Evolutionary conservation across 1,284 basidiomycete genomes (phyloP), one percentile per base, ranked within the genome.

Genomic region (Athelia psychrophila): DNA sequence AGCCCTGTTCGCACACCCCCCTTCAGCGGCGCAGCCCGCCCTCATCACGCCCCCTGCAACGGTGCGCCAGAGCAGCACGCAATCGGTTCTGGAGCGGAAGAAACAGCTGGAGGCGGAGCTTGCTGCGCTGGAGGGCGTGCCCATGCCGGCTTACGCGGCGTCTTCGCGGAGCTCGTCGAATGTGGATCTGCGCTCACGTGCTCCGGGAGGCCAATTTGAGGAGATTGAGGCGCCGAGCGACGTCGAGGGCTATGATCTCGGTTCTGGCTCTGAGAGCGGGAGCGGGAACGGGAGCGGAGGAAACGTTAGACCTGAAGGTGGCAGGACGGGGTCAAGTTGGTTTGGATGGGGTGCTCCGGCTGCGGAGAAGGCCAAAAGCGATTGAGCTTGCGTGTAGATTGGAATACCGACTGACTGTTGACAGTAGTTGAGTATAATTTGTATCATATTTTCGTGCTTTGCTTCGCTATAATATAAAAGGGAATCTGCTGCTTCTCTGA

Each of bases 211-310:
- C 1, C 70, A 66, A 57, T 83, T 83, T 55, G 86, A 87, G 60
- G 84, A 87, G 67, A 75, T 83, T 2, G 81, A 84, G 54, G 79
- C 83, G 22, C 80, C 79, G 38, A 84, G 80, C 53, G 86, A 88
- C 56, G 76, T 73, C 24, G 86, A 88, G 56, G 81, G 79, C 2
- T 81, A 84, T 55, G 76, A 78, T 47, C 67, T 68, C 2, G 61
- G 60, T 6, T 22, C 22, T 2, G 61, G 60, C 44, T 22, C 22
- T 46, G 22, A 16, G 44, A 27, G 44, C 24, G 22, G 44, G 44
- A 10, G 24, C 9, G 57, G 56, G 15, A 54, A 58, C 15, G 46
- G 51, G 1, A 51, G 44, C 23, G 48, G 47, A 12, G 45, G 33
- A 9, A 25, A 35, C 16, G 52, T 44, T 2, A 52, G 50, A 45